phyloP scores from a whole-genome alignment of 805 yeast genomes.

The Jamesozyma jinghongensis region DNA sequence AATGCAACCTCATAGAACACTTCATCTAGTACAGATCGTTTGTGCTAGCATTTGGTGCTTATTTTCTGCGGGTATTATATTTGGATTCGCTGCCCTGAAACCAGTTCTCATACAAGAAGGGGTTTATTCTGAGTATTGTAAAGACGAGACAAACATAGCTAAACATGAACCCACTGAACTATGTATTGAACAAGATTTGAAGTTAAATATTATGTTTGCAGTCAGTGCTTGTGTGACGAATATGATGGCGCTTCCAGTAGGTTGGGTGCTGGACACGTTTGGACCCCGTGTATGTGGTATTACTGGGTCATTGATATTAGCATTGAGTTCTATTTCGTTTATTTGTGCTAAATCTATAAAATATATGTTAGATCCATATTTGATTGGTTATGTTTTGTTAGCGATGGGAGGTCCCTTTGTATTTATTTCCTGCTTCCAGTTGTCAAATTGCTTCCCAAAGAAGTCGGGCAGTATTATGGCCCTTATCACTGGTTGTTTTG shows the following conservation, averaged over 20 bases:
- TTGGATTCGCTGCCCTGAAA: constrained; percentile 93
- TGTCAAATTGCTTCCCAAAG: constrained; percentile 78
- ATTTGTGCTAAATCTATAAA: constrained; percentile 8
- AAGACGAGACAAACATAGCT: constrained; percentile 5
- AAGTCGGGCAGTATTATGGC: constrained; percentile 77
- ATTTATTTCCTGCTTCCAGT: constrained; percentile 81
- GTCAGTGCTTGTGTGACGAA: constrained; percentile 82
- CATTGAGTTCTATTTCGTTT: constrained; percentile 41
- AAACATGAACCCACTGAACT: constrained; percentile 11
- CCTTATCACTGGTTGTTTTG: constrained; percentile 85
- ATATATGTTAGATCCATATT: constrained; percentile 48
- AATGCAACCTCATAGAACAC: not conserved
- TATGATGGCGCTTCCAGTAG: constrained; percentile 73
- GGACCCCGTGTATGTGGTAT: constrained; percentile 80
- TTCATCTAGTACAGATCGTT: constrained; percentile 38
- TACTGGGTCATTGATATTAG: constrained; percentile 55
- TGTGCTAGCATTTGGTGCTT: constrained; percentile 86
- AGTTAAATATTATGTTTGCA: constrained; percentile 75
- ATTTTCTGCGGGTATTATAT: constrained; percentile 85
- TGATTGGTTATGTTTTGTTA: constrained; percentile 61
- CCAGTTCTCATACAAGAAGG: constrained; percentile 73
- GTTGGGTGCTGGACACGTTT: constrained; percentile 61
- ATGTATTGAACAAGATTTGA: constrained; percentile 74
- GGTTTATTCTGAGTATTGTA: constrained; percentile 58
- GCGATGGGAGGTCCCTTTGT: constrained; percentile 94